Percentiles rank a stretch among this genome's conserved stretches.
Evolutionary conservation across 2,329 filamentous ascomycete species (phyloP).

Genomic region (Zasmidium angulare): DNA sequence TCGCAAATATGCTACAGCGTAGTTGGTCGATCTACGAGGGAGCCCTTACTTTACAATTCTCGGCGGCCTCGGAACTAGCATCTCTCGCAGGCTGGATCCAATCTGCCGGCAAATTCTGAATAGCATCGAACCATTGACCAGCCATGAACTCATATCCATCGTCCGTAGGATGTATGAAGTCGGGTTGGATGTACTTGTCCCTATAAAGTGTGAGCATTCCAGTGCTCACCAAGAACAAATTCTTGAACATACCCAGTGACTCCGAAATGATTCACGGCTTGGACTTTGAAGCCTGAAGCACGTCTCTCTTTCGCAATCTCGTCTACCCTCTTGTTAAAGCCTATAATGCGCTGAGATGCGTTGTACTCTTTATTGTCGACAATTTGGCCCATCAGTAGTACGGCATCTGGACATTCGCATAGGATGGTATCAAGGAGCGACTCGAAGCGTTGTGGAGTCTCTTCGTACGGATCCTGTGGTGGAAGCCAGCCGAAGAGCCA

Average conservation of each 20-base stretch:
- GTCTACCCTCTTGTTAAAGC: conserved; percentile 30
- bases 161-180: conserved; percentile 3
- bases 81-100: conserved; percentile 7
- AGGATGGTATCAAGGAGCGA: conserved; percentile 36
- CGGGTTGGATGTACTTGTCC: background rate
- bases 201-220: background rate
- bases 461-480: conserved; percentile 23
- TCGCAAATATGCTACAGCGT: too few relatives aligned
- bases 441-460: conserved; percentile 37
- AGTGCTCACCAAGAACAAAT: background rate
- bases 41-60: background rate
- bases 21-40: background rate
- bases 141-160: conserved; percentile 13
- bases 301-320: conserved; percentile 23
- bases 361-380: conserved; percentile 25
- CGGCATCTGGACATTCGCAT: conserved; percentile 31
- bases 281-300: conserved; percentile 27
- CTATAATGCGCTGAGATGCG: conserved; percentile 16
- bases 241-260: conserved; percentile 3
- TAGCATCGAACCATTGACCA: conserved; percentile 7
- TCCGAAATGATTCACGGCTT: conserved; percentile 27
- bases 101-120: conserved; percentile 6
- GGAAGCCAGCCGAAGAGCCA: conserved; percentile 4
- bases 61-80: background rate
- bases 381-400: conserved; percentile 40